Percentiles rank a stretch among this genome's conserved stretches.
phyloP scores from a whole-genome alignment of 2,329 filamentous ascomycete species.

The Coniochaeta sp. region DNA sequence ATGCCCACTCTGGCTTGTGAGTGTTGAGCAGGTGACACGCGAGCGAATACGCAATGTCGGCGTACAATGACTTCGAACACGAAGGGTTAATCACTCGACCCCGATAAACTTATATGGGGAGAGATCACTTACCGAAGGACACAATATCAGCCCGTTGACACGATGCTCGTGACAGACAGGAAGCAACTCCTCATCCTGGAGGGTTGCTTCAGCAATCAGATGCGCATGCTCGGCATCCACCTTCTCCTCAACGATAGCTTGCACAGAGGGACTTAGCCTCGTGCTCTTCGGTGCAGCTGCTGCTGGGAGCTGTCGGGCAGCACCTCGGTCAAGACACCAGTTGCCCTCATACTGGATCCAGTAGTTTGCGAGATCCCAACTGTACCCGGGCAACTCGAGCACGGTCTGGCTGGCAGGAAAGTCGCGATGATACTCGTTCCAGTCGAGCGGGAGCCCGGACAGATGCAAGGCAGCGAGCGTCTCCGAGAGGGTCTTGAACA shows the following conservation, averaged over 20 bases:
- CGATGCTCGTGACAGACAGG: constrained; percentile 21
- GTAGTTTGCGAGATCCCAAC: constrained; percentile 19
- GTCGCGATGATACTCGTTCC: constrained; percentile 16
- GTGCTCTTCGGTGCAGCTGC: too few species aligned
- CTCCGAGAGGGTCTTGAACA: too few species aligned
- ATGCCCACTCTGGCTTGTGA: neutral
- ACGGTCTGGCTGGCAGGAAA: constrained; percentile 11
- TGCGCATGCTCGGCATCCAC: too few species aligned
- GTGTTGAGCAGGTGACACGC: constrained; percentile 21
- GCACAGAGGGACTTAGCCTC: constrained; percentile 9
- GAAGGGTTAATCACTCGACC: too few species aligned
- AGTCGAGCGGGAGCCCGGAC: constrained; percentile 11
- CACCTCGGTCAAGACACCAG: constrained; percentile 9
- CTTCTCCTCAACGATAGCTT: constrained; percentile 5
- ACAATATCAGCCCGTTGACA: constrained; percentile 22
- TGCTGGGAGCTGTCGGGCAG: too few species aligned
- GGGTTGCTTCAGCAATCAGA: too few species aligned
- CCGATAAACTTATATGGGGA: too few species aligned
- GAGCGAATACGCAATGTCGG: constrained; percentile 23
- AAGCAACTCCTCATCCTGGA: constrained; percentile 8
- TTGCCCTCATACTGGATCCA: constrained; percentile 20
- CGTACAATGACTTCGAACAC: constrained; percentile 21
- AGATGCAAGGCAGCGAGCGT: neutral
- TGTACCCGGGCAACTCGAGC: constrained; percentile 16
- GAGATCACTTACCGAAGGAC: constrained; percentile 14